Conservation (phyloP, 1,139 yeast species). For the Hyphopichia fennica region DNA sequence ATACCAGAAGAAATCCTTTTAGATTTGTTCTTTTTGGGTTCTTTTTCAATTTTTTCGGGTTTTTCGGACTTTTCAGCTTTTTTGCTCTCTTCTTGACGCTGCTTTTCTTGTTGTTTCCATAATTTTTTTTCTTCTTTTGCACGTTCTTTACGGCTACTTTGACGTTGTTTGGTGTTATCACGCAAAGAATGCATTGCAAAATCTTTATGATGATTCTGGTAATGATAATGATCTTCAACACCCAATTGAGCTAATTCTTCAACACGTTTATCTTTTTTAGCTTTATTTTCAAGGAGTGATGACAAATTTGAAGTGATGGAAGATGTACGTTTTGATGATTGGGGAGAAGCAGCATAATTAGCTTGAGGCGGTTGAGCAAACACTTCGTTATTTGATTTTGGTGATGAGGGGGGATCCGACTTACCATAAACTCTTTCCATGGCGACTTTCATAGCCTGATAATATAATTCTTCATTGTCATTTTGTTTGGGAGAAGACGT, state of each 20-base stretch:
- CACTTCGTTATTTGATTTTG: neutral
- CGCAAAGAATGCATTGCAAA: constrained; percentile 41
- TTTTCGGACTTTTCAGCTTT: constrained; percentile 8
- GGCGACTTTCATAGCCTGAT: constrained; percentile 43
- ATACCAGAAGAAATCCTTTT: constrained; percentile 7
- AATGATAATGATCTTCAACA: constrained; percentile 28
- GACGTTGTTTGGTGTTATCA: constrained; percentile 9
- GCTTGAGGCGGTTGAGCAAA: neutral
- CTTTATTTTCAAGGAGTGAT: constrained; percentile 2
- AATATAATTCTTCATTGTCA: constrained; percentile 21
- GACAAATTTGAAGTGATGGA: constrained; percentile 8
- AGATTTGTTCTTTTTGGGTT: constrained; percentile 10
- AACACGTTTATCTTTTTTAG: constrained; percentile 10
- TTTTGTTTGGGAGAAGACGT: neutral
- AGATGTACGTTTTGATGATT: constrained; percentile 6
- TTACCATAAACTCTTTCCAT: constrained; percentile 41
- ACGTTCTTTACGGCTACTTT: constrained; percentile 28
- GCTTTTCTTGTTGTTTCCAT: constrained; percentile 16
- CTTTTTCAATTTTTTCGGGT: constrained; percentile 9
- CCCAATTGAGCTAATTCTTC: constrained; percentile 22
- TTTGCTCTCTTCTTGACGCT: constrained; percentile 15
- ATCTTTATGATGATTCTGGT: constrained; percentile 40
- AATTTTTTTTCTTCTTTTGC: constrained; percentile 33
- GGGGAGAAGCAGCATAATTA: constrained; percentile 2
- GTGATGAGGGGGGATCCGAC: constrained; percentile 3